phyloP scores from a whole-genome alignment of 148 eudicot genomes.

The Heliamphora exappendiculata region DNA sequence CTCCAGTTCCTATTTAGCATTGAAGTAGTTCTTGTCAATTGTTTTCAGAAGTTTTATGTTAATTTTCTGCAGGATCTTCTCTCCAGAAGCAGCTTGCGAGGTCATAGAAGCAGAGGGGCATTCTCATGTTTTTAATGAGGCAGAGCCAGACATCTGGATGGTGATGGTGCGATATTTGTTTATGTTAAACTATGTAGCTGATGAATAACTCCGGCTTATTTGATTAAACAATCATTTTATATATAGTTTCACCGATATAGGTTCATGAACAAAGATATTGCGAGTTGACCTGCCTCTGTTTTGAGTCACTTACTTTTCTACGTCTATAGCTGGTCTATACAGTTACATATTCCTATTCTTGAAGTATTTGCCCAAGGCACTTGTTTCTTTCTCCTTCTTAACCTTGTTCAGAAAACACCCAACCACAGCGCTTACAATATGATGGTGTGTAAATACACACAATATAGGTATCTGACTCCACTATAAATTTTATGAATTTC shows the following conservation, averaged over 20 bases:
- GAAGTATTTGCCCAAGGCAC: not conserved
- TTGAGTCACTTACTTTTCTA: not conserved
- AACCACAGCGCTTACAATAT: not conserved
- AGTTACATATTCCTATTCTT: not conserved
- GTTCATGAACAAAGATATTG: not conserved
- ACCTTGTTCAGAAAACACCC: not conserved
- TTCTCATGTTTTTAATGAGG: slow-evolving; percentile 86
- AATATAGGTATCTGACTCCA: not conserved
- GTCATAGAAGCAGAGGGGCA: slow-evolving; percentile 92
- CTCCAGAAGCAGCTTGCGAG: slow-evolving; percentile 96
- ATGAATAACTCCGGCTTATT: not conserved
- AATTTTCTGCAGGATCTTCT: slow-evolving; percentile 65
- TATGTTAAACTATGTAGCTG: slow-evolving; percentile 1
- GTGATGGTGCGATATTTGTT: slow-evolving; percentile 64
- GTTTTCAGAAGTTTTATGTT: slow-evolving; percentile 4
- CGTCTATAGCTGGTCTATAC: not conserved
- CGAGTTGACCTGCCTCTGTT: slow-evolving; percentile 3
- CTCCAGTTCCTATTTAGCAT: not conserved
- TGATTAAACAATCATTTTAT: not conserved
- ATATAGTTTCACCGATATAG: not conserved
- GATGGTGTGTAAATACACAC: not conserved
- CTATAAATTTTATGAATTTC: not conserved
- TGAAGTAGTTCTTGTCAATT: not conserved
- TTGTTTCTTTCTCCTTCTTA: not conserved
- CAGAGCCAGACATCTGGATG: slow-evolving; percentile 99